These are phyloP conservation scores for Populus hybrid DNA, from an alignment of 441 rosid genomes.

Conservation along the genomic window DNA sequence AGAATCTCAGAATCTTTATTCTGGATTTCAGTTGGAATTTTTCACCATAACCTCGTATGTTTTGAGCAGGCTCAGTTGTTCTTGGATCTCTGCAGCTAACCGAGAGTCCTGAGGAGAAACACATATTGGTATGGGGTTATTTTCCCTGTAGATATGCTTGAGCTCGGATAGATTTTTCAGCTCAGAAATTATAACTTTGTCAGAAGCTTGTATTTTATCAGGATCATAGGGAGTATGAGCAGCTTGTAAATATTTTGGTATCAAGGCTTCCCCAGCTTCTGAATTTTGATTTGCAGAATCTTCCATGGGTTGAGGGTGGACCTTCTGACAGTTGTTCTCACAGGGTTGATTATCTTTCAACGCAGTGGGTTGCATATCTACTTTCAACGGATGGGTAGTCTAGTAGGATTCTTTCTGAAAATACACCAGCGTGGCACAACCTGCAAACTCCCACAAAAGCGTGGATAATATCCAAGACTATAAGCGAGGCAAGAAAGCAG, in stretches of 20 bases:
- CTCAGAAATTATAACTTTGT: conserved; percentile 77
- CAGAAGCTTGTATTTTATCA: conserved; percentile 90
- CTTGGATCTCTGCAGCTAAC: conserved; percentile 96
- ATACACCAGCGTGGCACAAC: conserved; percentile 21
- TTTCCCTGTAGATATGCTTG: conserved; percentile 85
- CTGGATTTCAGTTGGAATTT: conserved; percentile 93
- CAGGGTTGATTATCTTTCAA: conserved; percentile 85
- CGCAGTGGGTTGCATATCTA: conserved; percentile 88
- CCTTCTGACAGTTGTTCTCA: conserved; percentile 80
- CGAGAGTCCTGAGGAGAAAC: conserved; percentile 93
- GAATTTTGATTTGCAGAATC: conserved; percentile 75
- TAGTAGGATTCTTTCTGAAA: conserved; percentile 16
- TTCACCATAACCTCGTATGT: conserved; percentile 98
- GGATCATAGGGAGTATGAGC: conserved; percentile 99
- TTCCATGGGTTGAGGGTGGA: conserved; percentile 99
- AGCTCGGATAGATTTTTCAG: conserved; percentile 81
- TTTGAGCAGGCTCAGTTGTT: conserved; percentile 88
- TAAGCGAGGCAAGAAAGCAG: background rate
- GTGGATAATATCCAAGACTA: background rate
- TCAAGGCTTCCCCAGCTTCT: conserved; percentile 79
- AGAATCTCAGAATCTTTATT: conserved; percentile 57
- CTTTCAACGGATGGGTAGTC: conserved; percentile 35
- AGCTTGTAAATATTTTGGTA: conserved; percentile 69
- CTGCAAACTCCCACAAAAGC: conserved; percentile 25
- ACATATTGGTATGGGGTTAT: conserved; percentile 72